Evolutionary conservation across 768 basidiomycete genomes (phyloP), one percentile per base, ranked within the genome.

Genomic region (Fistulinella prunicolor): DNA sequence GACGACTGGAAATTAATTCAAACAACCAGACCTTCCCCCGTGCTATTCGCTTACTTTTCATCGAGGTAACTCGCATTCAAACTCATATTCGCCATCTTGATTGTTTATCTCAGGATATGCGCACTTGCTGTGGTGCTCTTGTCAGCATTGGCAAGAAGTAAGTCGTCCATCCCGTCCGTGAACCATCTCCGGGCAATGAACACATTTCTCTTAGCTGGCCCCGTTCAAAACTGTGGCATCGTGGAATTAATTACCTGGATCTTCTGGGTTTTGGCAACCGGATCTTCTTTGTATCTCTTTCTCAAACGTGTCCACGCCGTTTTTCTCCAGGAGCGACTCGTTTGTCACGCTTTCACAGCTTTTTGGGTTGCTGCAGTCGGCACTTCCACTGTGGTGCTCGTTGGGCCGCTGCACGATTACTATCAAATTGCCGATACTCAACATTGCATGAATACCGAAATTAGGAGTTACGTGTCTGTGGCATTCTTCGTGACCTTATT

Each of bases 261-360:
- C 39, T 47, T 53, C 49, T 55, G 53, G 53, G 24, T 63, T n/a
- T 28, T 61, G n/a, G 46, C 63, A 32, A 50, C 54, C 6, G 50
- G 63, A 6, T 55, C 60, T 3, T 70, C 70, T 0, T 67, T 65
- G 0, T 60, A 68, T 32, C 65, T 73, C 39, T 71, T 74, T 51
- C 67, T 72, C 55, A 61, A 69, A 40, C 65, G 72, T 12, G 60
- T 69, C n/a, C 63, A 69, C 34, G 72, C 69, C 2, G 58, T 72
- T 9, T 71, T 65, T 51, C 38, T 59, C 29, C 22, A 55, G 7
- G 55, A 64, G 23, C 45, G 30, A 38, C 20, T 51, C 21, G 43
- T 69, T 35, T 28, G 59, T 12, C 30, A 48, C 23, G 14, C 55
- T 24, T 66, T 72, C 46, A 64, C 60, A 16, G 19, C 57, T 5